These are phyloP conservation scores for Madurella fahalii DNA, from an alignment of 2,329 filamentous ascomycete genomes.

Conservation along the genomic window DNA sequence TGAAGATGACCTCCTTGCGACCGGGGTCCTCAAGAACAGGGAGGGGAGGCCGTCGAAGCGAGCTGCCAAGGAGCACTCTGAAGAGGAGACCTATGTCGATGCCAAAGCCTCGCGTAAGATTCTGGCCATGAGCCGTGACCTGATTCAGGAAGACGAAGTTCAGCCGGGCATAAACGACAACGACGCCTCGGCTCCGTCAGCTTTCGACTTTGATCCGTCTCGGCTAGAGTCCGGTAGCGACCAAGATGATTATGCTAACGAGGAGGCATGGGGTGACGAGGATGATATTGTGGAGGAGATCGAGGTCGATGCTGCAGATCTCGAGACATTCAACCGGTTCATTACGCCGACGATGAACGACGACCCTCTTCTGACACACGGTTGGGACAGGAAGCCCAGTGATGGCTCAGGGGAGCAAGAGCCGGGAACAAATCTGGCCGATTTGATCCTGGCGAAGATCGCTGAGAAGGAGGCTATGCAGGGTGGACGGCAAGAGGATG, in stretches of 20 bases:
- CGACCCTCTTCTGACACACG: constrained; percentile 68
- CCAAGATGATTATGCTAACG: constrained; percentile 48
- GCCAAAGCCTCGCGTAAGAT: constrained; percentile 86
- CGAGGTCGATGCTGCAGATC: constrained; percentile 83
- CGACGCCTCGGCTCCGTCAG: constrained; percentile 46
- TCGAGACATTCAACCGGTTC: constrained; percentile 89
- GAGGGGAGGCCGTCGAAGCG: constrained; percentile 66
- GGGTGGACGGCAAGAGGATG: constrained; percentile 14
- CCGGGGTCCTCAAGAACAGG: constrained; percentile 68
- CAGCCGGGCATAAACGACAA: constrained; percentile 30
- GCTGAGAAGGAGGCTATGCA: constrained; percentile 72
- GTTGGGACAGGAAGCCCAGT: constrained; percentile 45
- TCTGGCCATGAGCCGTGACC: constrained; percentile 79
- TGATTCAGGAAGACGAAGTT: constrained; percentile 72
- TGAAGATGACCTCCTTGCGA: constrained; percentile 76
- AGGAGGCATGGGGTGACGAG: constrained; percentile 73
- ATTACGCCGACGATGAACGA: constrained; percentile 67
- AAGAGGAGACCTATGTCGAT: constrained; percentile 72
- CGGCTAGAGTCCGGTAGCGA: constrained; percentile 48
- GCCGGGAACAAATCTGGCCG: constrained; percentile 74
- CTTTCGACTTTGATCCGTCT: constrained; percentile 80
- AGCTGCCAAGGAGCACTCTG: constrained; percentile 54
- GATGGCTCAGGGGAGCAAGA: constrained; percentile 42
- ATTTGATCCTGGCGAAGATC: constrained; percentile 92
- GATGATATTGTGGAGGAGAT: constrained; percentile 67